These are phyloP conservation scores for Blastobotrys apis DNA, from an alignment of 1,139 yeast genomes.

Conservation along the genomic window DNA sequence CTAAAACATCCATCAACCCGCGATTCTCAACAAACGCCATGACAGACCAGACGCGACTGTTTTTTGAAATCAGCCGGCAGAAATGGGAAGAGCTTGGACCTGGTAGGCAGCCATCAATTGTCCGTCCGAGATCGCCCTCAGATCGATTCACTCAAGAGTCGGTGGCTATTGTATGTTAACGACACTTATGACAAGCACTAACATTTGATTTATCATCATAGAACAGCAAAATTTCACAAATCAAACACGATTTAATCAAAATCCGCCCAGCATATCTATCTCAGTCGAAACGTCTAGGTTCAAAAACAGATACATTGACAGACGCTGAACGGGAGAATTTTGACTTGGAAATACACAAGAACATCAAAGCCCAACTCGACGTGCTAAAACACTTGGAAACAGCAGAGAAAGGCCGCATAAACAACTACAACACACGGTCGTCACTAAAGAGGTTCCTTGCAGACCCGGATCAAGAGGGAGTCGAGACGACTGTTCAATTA, in stretches of 20 bases:
- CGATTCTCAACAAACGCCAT: neutral
- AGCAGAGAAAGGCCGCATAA: slow-evolving; percentile 28
- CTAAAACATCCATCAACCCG: no score
- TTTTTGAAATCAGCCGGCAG: slow-evolving; percentile 24
- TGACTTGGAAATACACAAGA: slow-evolving; percentile 38
- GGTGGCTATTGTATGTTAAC: slow-evolving; percentile 26
- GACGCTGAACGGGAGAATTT: slow-evolving; percentile 41
- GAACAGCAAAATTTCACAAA: slow-evolving; percentile 19
- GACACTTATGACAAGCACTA: no score
- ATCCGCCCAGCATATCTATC: slow-evolving; percentile 35
- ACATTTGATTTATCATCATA: no score
- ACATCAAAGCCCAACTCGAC: slow-evolving; percentile 36
- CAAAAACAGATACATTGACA: slow-evolving; percentile 28
- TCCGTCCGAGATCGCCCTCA: slow-evolving; percentile 5
- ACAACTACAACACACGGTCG: slow-evolving; percentile 17
- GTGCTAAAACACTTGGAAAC: slow-evolving; percentile 37
- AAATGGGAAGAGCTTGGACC: slow-evolving; percentile 20
- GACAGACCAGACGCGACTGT: slow-evolving; percentile 24
- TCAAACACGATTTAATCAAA: slow-evolving; percentile 23
- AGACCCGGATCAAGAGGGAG: slow-evolving; percentile 29
- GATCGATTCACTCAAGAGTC: slow-evolving; percentile 30
- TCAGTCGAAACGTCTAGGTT: slow-evolving; percentile 18
- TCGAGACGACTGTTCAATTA: slow-evolving; percentile 27
- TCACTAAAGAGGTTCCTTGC: slow-evolving; percentile 21
- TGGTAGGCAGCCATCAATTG: slow-evolving; percentile 3